Base-by-base conservation (phyloP, 768 basidiomycete species). In the Chalciporus pseudorubinellus region DNA sequence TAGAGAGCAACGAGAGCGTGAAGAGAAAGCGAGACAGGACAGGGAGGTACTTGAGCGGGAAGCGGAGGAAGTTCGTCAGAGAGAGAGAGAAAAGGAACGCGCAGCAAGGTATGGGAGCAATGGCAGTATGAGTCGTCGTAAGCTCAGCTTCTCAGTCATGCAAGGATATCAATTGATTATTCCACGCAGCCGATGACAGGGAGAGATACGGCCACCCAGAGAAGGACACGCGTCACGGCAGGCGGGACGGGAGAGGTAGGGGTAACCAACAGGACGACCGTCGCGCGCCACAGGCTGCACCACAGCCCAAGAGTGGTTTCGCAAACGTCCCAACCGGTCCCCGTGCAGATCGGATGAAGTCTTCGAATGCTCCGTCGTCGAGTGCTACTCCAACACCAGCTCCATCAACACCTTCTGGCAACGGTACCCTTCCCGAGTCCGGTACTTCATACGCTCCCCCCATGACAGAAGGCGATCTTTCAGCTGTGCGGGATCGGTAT, bases 401-500 rank as follows among this genome's bases (percentile, higher is more conserved):
- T 2, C 73, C 82, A 12, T 77, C 77, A 34, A 57, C 63, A 11
- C 59, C 65, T 5, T 53, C 64, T 0, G 53, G 55, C 47, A 56
- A 53, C 39, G 62, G 54, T 45, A 55, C 62, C 20, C 68, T 71
- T 18, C 65, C 72, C 10, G 73, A 73, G 16, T 65, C 74, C 2
- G 73, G 74, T 6, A 66, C 72, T 9, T 55, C 72, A 5, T 78
- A 73, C 50, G 73, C 74, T 12, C 78, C 89, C 1, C 82, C 84
- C 4, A 89, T 92, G 84, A 83, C 89, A 1, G 86, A 88, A 44
- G 80, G 75, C 43, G 95, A 95, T 63, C 77, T 95, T 7, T 76
- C 77, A 0, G 89, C 87, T 0, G 87, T 98, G 59, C 87, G 92
- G 8, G 91, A 94, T 20, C 84, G 95, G 33, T 98, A 99, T 68